Evolutionary conservation across 2,329 filamentous ascomycete species (phyloP).

Genomic region (Xylaria arbuscula): DNA sequence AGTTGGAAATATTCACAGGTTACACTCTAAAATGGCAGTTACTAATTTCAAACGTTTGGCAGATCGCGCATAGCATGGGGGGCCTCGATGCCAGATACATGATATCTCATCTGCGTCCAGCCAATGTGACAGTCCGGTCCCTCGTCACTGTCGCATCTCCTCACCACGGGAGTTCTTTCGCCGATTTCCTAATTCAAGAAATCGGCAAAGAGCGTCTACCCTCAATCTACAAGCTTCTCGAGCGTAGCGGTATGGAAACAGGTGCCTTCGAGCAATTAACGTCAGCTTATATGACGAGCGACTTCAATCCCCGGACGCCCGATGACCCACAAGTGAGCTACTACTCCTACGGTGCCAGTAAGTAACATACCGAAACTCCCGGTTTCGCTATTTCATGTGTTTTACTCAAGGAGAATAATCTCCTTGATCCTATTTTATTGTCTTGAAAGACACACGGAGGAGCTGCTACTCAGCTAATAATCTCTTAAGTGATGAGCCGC

Average conservation of each 20-base stretch:
- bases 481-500: conserved; percentile 50
- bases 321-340: conserved; percentile 66
- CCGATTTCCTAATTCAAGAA: conserved; percentile 63
- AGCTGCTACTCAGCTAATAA: not conserved
- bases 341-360: conserved; percentile 70
- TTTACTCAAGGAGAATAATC: not conserved
- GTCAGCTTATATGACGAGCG: conserved; percentile 64
- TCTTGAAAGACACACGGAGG: not conserved
- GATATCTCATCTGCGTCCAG: conserved; percentile 66
- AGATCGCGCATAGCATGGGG: conserved; percentile 74
- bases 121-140: conserved; percentile 59
- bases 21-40: not conserved
- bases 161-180: conserved; percentile 66
- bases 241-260: conserved; percentile 65
- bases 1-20: not conserved
- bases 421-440: not conserved
- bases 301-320: conserved; percentile 68
- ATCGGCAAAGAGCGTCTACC: conserved; percentile 62
- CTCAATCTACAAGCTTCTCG: conserved; percentile 64
- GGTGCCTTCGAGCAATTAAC: conserved; percentile 72
- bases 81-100: conserved; percentile 74
- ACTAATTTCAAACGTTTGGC: not conserved
- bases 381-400: not conserved
- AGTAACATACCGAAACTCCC: conserved; percentile 13
- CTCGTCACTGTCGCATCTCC: conserved; percentile 67